Conservation (phyloP, 208 protist genomes). For the Endotrypanum monterogeii region DNA sequence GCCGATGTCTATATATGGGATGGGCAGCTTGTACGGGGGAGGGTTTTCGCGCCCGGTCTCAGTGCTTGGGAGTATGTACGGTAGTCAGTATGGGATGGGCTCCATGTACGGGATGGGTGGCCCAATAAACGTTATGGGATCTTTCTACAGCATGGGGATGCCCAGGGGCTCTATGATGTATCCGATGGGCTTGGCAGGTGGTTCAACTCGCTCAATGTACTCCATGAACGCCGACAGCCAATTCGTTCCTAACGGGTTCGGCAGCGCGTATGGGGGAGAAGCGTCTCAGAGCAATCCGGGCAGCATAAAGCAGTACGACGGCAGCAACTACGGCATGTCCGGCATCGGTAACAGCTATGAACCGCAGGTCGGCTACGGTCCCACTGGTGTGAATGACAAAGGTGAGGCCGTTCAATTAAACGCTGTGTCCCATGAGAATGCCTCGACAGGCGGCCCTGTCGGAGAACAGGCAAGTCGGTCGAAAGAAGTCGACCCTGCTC, state of each 20-base stretch:
- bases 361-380: conserved; percentile 7
- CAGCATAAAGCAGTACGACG: conserved; percentile 16
- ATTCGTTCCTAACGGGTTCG: conserved; percentile 24
- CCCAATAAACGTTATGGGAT: conserved; percentile 28
- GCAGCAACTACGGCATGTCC: conserved; percentile 26
- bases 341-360: conserved; percentile 12
- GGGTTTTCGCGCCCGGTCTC: conserved; percentile 17
- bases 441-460: background rate
- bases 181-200: conserved; percentile 27
- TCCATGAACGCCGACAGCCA: conserved; percentile 9
- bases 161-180: conserved; percentile 19
- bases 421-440: background rate
- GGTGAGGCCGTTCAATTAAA: background rate
- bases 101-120: conserved; percentile 23
- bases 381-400: conserved; percentile 33
- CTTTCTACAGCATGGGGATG: conserved; percentile 42
- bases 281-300: conserved; percentile 6
- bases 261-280: conserved; percentile 38
- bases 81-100: conserved; percentile 33
- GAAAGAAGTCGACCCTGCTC: background rate
- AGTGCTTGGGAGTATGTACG: conserved; percentile 16
- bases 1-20: conserved; percentile 21
- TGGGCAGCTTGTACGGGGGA: conserved; percentile 28
- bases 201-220: conserved; percentile 42
- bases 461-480: background rate